Percentiles rank a stretch among this genome's conserved stretches.
phyloP scores from a whole-genome alignment of 192 early-diverging fungal genomes.

The Coemansia sp. region DNA sequence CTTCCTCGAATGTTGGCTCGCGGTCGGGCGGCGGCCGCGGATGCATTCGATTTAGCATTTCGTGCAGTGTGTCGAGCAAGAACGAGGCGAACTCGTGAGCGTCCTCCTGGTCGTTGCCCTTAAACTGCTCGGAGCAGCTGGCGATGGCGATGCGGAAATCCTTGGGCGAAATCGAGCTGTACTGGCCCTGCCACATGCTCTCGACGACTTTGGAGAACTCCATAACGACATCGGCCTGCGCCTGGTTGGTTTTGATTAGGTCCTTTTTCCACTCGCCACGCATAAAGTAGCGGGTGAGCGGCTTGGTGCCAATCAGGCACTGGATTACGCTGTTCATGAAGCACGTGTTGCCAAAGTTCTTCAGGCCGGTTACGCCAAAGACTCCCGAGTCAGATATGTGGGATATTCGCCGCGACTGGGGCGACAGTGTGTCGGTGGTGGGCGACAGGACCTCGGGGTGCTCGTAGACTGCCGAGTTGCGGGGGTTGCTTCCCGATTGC shows the following conservation, averaged over 20 bases:
- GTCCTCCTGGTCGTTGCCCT: slow-evolving; percentile 91
- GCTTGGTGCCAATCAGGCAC: slow-evolving; percentile 66
- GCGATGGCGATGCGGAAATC: slow-evolving; percentile 73
- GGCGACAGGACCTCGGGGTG: slow-evolving; percentile 4
- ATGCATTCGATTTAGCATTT: slow-evolving; percentile 77
- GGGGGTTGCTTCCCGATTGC: slow-evolving; percentile 36
- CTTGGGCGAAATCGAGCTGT: slow-evolving; percentile 71
- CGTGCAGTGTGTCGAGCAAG: slow-evolving; percentile 86
- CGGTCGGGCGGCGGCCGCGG: slow-evolving; percentile 38
- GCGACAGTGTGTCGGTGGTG: neutral
- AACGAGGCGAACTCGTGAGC: slow-evolving; percentile 93
- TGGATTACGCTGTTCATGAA: slow-evolving; percentile 85
- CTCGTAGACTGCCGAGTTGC: slow-evolving; percentile 22
- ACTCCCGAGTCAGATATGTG: slow-evolving; percentile 42
- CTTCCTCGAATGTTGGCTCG: slow-evolving; percentile 46
- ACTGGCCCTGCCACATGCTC: slow-evolving; percentile 78
- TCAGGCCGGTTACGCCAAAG: slow-evolving; percentile 67
- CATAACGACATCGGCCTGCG: slow-evolving; percentile 66
- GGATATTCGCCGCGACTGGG: neutral
- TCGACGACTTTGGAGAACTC: slow-evolving; percentile 75
- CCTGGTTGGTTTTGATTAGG: slow-evolving; percentile 50
- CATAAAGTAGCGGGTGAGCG: slow-evolving; percentile 69
- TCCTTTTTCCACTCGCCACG: slow-evolving; percentile 53
- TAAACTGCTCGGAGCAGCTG: slow-evolving; percentile 75
- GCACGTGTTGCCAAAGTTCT: slow-evolving; percentile 82